Conservation (phyloP, 2,329 filamentous ascomycete genomes). For the Cladophialophora bantiana region DNA sequence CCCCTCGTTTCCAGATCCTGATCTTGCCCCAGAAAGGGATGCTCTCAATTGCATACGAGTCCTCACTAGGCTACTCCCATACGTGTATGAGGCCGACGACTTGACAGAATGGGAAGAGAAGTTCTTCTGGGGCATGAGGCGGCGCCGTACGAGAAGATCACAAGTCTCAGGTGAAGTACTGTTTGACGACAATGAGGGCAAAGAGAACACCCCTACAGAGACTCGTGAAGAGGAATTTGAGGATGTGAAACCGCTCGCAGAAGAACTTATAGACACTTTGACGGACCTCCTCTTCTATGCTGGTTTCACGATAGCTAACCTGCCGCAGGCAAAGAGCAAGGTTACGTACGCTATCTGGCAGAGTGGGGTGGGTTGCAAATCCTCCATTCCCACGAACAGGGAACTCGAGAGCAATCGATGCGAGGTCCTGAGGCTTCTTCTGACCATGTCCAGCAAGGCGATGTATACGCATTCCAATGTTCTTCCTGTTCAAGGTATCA, state of each 20-base stretch:
- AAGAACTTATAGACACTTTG: conserved; percentile 90
- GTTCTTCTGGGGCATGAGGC: conserved; percentile 86
- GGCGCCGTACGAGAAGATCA: conserved; percentile 72
- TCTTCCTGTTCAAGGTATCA: conserved; percentile 82
- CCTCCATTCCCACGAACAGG: conserved; percentile 83
- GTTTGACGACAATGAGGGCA: conserved; percentile 75
- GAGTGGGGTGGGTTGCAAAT: conserved; percentile 95
- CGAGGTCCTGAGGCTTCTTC: conserved; percentile 83
- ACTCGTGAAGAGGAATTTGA: conserved; percentile 71
- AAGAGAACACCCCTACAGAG: conserved; percentile 53
- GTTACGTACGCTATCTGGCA: conserved; percentile 97
- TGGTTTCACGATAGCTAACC: conserved; percentile 81
- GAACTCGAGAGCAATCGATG: conserved; percentile 92
- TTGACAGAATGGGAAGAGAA: conserved; percentile 85
- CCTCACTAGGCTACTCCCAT: conserved; percentile 87
- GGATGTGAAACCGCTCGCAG: conserved; percentile 83
- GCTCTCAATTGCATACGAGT: conserved; percentile 95
- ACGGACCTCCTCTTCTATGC: conserved; percentile 90
- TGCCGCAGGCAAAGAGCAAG: conserved; percentile 74
- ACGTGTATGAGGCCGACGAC: conserved; percentile 86
- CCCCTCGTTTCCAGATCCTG: conserved; percentile 85
- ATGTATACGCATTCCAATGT: conserved; percentile 87
- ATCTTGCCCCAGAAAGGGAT: conserved; percentile 81
- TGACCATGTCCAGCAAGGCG: conserved; percentile 86
- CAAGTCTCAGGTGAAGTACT: conserved; percentile 76